Percentiles rank a stretch among this genome's conserved stretches.
phyloP scores from a whole-genome alignment of 441 rosid species.

The Monsonia emarginata region DNA sequence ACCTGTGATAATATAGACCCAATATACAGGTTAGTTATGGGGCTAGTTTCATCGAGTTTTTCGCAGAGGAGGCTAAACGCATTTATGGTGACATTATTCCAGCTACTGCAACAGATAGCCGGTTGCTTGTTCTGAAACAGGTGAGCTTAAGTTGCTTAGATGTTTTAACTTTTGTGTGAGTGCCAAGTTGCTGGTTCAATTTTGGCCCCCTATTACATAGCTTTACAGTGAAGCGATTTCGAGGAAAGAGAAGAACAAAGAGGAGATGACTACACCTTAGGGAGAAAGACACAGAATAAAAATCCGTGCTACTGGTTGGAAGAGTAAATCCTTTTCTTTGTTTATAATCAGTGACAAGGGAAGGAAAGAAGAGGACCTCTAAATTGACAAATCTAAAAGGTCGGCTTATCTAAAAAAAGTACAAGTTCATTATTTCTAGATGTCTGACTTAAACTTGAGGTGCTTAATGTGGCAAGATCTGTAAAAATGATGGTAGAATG shows the following conservation, averaged over 20 bases:
- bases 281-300: not conserved
- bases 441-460: not conserved
- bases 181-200: conserved; percentile 1
- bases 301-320: not conserved
- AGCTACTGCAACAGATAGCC: conserved; percentile 61
- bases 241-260: not conserved
- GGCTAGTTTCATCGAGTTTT: conserved; percentile 84
- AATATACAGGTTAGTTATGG: conserved; percentile 68
- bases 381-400: too few species aligned
- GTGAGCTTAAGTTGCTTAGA: conserved; percentile 23
- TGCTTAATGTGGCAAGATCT: not conserved
- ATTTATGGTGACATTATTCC: conserved; percentile 90
- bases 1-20: conserved; percentile 21
- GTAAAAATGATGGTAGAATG: not conserved
- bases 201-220: conserved; percentile 1
- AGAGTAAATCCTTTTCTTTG: not conserved
- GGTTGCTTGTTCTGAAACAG: conserved; percentile 80
- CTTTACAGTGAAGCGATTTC: not conserved
- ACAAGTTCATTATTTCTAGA: not conserved
- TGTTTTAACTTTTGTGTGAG: conserved; percentile 5
- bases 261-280: not conserved
- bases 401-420: conserved; percentile 1
- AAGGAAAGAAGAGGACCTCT: too few species aligned
- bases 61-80: conserved; percentile 92
- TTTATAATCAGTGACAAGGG: too few species aligned